Base-by-base conservation (phyloP, 768 basidiomycete species). In the Coprinopsis cinerea region DNA sequence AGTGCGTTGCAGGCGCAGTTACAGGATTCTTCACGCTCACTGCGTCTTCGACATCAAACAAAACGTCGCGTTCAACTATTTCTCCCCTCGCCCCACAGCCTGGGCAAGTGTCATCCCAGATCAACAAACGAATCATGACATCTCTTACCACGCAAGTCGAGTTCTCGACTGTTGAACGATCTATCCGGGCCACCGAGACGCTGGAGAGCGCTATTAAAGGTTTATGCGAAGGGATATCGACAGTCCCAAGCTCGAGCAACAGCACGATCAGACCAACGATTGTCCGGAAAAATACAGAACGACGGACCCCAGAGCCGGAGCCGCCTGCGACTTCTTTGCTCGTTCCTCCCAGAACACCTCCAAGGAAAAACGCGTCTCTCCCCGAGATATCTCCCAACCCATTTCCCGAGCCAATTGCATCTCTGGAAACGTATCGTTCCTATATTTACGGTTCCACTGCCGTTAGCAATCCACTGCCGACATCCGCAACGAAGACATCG, bases 21-120 rank as follows among this genome's bases (percentile, higher is more conserved):
- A 97, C 93, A 2, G 95, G 89, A 0, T 99, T 99, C 70, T 97
- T 97, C 62, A 78, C 80, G n/a, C 57, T 88, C 55, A 73, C 78
- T 25, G 67, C 74, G 55, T 71, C 74, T 42, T 55, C 62, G 24
- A 58, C 68, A 25, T 55, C 55, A 48, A 47, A 47, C 51, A 42
- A 23, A 50, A 50, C 35, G 24, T 48, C 17, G 26, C 51, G 52
- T 53, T 56, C 44, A 24, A 64, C 60, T 25, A 61, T 63, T n/a
- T 72, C 70, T 24, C 71, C 75, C 44, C 68, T 78, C 18, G 76
- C 70, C 0, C 77, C 77, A 30, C 73, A 74, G 61, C 65, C 74
- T 1, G 84, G 83, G 1, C 77, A 84, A 61, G 81, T 93, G 28
- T 71, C 85, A 3, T 67, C 70, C 22, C 77, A 81, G 56, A 72